Conservation (phyloP, 441 rosid genomes). For the Populus trichocarpa region DNA sequence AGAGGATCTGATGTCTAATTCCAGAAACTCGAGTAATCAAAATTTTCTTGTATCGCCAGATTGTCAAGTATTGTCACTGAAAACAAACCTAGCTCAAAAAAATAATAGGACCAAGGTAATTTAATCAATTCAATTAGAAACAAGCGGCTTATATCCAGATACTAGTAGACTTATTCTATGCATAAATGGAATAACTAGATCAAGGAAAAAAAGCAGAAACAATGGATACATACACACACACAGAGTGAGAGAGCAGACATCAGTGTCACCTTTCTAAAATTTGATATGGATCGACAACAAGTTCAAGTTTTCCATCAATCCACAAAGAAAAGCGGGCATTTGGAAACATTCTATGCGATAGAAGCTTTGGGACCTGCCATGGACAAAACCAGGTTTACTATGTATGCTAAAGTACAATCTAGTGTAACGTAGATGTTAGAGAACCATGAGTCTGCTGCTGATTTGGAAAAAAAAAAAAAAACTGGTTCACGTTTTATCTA, state of each 20-base stretch:
- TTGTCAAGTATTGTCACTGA: not conserved
- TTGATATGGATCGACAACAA: constrained; percentile 79
- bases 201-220: not conserved
- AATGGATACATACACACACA: not conserved
- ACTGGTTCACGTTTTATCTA: not conserved
- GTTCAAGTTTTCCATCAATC: constrained; percentile 91
- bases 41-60: not conserved
- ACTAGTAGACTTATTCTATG: not conserved
- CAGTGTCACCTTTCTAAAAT: constrained; percentile 72
- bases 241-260: not conserved
- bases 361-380: constrained; percentile 80
- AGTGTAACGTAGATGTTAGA: not conserved
- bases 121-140: not conserved
- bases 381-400: constrained; percentile 20
- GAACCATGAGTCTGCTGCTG: not conserved
- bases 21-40: not conserved
- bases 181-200: not conserved
- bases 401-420: constrained; percentile 15
- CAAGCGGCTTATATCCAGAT: not conserved
- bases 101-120: not conserved
- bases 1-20: not conserved
- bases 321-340: constrained; percentile 76
- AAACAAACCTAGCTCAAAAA: not conserved
- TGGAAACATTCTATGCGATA: constrained; percentile 72
- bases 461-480: not conserved